Conservation (phyloP, 306 rosid species). For the Lupinus albus region DNA sequence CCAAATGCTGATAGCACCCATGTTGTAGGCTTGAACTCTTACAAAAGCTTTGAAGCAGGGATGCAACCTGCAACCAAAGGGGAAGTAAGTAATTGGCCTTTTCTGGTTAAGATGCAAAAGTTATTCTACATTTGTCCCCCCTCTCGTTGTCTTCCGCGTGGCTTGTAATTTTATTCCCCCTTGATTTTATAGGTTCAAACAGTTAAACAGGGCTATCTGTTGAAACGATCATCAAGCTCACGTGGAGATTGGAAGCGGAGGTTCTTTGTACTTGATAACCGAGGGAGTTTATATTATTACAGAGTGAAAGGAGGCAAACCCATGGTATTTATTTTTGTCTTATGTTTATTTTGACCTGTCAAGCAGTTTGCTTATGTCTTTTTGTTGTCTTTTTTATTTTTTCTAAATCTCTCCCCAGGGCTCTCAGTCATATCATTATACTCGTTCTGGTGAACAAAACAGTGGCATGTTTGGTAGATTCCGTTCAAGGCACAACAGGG, state of each 20-base stretch:
- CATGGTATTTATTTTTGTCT: conserved; percentile 61
- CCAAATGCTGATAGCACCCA: conserved; percentile 54
- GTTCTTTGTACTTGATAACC: conserved; percentile 84
- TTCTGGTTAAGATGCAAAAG: conserved; percentile 21
- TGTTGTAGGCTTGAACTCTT: conserved; percentile 60
- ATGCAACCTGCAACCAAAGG: conserved; percentile 60
- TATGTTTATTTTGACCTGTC: conserved; percentile 26
- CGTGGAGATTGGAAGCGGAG: conserved; percentile 98
- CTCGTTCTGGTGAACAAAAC: conserved; percentile 68
- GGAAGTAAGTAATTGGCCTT: conserved; percentile 61
- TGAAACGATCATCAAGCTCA: conserved; percentile 77
- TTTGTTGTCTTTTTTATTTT: not conserved
- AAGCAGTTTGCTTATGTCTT: conserved; percentile 35
- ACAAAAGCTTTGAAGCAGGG: conserved; percentile 62
- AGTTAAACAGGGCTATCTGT: conserved; percentile 84
- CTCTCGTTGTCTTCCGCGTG: conserved; percentile 2
- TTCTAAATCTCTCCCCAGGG: conserved; percentile 57
- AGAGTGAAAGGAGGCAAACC: conserved; percentile 72
- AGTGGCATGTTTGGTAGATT: conserved; percentile 91
- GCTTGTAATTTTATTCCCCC: conserved; percentile 10
- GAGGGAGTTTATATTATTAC: conserved; percentile 74
- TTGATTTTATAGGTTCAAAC: conserved; percentile 69
- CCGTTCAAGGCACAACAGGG: conserved; percentile 73
- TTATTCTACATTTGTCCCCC: not conserved
- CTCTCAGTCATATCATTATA: conserved; percentile 61